Evolutionary conservation across 2,329 filamentous ascomycete species (phyloP).

Genomic region (Lasiodiplodia citricola): DNA sequence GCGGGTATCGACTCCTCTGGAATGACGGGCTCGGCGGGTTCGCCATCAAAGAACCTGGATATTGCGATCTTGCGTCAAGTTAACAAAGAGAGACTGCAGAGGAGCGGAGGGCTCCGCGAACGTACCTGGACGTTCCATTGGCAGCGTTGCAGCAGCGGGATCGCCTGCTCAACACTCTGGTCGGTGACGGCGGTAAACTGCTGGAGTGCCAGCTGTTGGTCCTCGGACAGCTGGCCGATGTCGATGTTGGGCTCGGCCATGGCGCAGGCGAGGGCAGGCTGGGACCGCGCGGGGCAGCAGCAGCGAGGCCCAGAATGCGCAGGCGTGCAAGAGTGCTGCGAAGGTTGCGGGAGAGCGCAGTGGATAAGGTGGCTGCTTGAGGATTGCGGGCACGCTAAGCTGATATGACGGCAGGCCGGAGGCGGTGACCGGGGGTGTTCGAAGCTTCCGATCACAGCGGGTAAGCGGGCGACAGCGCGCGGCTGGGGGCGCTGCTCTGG

Average conservation of each 20-base stretch:
- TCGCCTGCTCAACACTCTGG: constrained; percentile 76
- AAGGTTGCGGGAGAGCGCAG: not conserved
- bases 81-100: constrained; percentile 25
- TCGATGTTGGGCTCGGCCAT: constrained; percentile 48
- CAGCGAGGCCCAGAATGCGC: not conserved
- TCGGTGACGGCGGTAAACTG: constrained; percentile 89
- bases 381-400: not conserved
- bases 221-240: constrained; percentile 72
- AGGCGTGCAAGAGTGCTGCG: not conserved
- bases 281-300: constrained; percentile 15
- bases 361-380: constrained; percentile 14
- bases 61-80: constrained; percentile 76
- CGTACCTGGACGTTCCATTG: constrained; percentile 94
- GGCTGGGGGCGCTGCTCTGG: constrained; percentile 17
- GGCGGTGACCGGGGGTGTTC: constrained; percentile 18
- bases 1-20: constrained; percentile 74
- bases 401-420: constrained; percentile 24
- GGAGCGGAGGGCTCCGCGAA: not conserved
- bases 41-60: constrained; percentile 96
- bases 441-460: constrained; percentile 21
- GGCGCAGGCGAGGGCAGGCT: constrained; percentile 1
- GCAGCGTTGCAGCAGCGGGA: constrained; percentile 80
- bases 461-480: constrained; percentile 8
- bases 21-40: constrained; percentile 76
- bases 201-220: constrained; percentile 82